Conservation (phyloP, 2,329 filamentous ascomycete species). For the Penicillium sp. region DNA sequence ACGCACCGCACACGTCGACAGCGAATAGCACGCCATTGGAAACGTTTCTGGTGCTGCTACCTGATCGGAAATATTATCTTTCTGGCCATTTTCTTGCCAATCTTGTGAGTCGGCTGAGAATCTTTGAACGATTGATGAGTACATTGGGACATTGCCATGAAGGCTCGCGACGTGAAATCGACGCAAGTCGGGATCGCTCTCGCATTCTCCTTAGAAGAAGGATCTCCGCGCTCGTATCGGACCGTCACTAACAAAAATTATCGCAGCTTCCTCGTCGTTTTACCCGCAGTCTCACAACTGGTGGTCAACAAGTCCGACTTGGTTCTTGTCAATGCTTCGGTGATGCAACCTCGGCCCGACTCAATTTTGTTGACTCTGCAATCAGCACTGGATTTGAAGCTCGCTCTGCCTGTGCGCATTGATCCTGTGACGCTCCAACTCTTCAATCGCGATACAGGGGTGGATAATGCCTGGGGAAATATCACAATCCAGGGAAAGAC, state of each 20-base stretch:
- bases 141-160: not conserved
- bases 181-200: not conserved
- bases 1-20: slow-evolving; percentile 20
- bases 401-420: slow-evolving; percentile 32
- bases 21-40: slow-evolving; percentile 31
- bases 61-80: slow-evolving; percentile 31
- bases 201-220: not conserved
- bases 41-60: slow-evolving; percentile 37
- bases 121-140: not conserved
- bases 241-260: not conserved
- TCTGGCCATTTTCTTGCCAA: slow-evolving; percentile 35
- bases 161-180: no score
- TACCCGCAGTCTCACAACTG: slow-evolving; percentile 38
- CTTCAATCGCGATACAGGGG: slow-evolving; percentile 26
- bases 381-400: slow-evolving; percentile 33
- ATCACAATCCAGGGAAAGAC: slow-evolving; percentile 18
- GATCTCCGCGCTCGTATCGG: not conserved
- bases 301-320: slow-evolving; percentile 34
- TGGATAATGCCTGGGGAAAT: slow-evolving; percentile 26
- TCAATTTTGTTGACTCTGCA: slow-evolving; percentile 29
- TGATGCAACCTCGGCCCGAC: slow-evolving; percentile 31
- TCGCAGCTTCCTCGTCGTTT: slow-evolving; percentile 34
- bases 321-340: slow-evolving; percentile 30
- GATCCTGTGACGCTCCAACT: slow-evolving; percentile 30
- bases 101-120: slow-evolving; percentile 29